phyloP scores from a whole-genome alignment of 345 rosid genomes.

The Lepidium africanum region DNA sequence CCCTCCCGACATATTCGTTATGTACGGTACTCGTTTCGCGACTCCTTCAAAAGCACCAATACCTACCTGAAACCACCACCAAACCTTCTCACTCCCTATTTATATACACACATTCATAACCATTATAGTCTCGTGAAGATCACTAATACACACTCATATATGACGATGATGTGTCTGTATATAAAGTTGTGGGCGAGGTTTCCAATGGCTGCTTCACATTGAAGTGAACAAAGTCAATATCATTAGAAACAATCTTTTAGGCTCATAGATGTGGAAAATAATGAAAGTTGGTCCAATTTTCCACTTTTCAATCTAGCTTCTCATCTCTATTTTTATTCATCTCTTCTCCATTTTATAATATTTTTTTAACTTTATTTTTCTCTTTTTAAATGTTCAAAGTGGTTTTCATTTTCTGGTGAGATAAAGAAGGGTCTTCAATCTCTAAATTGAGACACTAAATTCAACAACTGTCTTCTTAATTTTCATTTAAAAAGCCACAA shows the following conservation, averaged over 20 bases:
- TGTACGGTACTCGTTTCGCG: slow-evolving; percentile 14
- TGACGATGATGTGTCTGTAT: background rate
- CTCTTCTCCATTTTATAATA: background rate
- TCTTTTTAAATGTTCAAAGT: background rate
- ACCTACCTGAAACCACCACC: slow-evolving; percentile 13
- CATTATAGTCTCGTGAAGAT: slow-evolving; percentile 24
- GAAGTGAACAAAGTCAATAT: slow-evolving; percentile 10
- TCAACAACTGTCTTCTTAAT: slow-evolving; percentile 11
- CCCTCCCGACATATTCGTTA: slow-evolving; percentile 17
- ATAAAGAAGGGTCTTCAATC: background rate
- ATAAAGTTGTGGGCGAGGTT: background rate
- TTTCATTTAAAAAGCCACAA: slow-evolving; percentile 9
- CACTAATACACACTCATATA: background rate
- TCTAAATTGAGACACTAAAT: slow-evolving; percentile 20
- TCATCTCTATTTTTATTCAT: background rate
- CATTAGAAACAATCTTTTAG: background rate
- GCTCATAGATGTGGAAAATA: background rate
- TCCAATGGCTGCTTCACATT: slow-evolving; percentile 14
- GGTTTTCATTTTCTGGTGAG: slow-evolving; percentile 18
- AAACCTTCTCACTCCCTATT: background rate
- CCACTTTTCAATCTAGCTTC: background rate
- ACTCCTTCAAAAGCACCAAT: slow-evolving; percentile 6
- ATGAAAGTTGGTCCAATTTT: background rate
- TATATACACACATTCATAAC: slow-evolving; percentile 3
- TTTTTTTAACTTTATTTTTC: background rate